These are phyloP conservation scores for Thymus mandschuricus DNA, from an alignment of 257 asterid species.

Conservation along the genomic window DNA sequence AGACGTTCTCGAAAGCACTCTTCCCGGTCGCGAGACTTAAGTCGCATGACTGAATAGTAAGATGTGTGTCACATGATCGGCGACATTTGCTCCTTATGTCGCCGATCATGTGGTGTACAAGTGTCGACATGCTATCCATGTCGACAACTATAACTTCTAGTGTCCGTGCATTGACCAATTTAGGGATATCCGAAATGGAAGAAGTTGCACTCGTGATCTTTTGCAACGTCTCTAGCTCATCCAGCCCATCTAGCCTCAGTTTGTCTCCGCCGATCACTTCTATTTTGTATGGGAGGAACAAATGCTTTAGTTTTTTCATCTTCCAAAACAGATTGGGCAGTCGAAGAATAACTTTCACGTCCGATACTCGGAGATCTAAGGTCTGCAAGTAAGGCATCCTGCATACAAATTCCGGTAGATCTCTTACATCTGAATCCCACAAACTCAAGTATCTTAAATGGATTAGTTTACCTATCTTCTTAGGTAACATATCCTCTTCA, in stretches of 20 bases:
- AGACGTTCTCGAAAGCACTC: background rate
- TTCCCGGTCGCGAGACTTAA: too few relatives aligned
- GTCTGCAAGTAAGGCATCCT: background rate
- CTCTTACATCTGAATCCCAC: too few relatives aligned
- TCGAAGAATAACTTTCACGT: too few relatives aligned
- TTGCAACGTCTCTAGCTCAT: background rate
- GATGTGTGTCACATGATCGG: too few relatives aligned
- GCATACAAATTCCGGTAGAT: background rate
- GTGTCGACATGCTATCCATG: background rate
- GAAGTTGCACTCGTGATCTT: background rate
- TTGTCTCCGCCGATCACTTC: background rate
- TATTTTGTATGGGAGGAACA: background rate
- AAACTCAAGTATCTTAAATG: conserved; percentile 6
- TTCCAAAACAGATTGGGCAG: background rate
- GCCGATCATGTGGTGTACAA: background rate
- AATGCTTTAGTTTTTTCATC: background rate
- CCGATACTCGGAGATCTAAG: background rate
- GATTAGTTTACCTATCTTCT: background rate
- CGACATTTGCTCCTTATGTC: background rate
- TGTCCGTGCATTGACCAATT: background rate
- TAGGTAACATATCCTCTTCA: background rate
- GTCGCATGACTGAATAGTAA: too few relatives aligned
- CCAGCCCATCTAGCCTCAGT: background rate
- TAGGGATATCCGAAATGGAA: background rate
- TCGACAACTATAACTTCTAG: background rate